Evolutionary conservation across 768 basidiomycete species (phyloP).

Genomic region (Xerocomellus dryophilus): DNA sequence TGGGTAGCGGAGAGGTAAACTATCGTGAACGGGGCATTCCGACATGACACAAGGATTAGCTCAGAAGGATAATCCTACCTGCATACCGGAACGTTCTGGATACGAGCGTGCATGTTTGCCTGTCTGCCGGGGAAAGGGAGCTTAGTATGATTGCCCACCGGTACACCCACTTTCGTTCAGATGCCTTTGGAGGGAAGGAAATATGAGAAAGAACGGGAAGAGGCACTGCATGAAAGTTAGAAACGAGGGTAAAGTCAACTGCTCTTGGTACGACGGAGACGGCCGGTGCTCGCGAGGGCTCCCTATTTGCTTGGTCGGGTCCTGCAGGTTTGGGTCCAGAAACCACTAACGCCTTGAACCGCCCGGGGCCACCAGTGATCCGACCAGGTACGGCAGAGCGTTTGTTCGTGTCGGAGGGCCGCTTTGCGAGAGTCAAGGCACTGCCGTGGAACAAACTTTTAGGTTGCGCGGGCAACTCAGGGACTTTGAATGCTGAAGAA

Average conservation of each 20-base stretch:
- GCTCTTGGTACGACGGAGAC: background rate
- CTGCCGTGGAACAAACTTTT: background rate
- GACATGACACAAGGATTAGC: conserved; percentile 2
- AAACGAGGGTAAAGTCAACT: background rate
- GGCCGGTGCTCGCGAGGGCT: background rate
- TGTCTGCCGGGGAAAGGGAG: conserved; percentile 42
- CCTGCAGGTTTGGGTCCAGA: background rate
- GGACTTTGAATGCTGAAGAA: conserved; percentile 7
- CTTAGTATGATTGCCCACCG: conserved; percentile 54
- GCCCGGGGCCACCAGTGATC: background rate
- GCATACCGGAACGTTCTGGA: conserved; percentile 64
- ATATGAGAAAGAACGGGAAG: conserved; percentile 39
- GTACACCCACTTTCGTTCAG: conserved; percentile 54
- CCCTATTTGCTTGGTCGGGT: background rate
- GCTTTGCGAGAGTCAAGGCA: background rate
- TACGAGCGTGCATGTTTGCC: conserved; percentile 46
- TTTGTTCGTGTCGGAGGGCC: background rate
- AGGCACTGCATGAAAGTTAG: background rate
- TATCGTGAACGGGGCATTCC: conserved; percentile 24
- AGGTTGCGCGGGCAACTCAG: background rate
- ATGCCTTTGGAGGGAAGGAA: conserved; percentile 54
- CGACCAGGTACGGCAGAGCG: background rate
- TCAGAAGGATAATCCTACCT: conserved; percentile 35
- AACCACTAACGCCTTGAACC: conserved; percentile 17
- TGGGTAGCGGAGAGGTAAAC: conserved; percentile 61